These are phyloP conservation scores for Oryza nivara DNA, from an alignment of 176 grass and related monocot genomes.

Conservation along the genomic window DNA sequence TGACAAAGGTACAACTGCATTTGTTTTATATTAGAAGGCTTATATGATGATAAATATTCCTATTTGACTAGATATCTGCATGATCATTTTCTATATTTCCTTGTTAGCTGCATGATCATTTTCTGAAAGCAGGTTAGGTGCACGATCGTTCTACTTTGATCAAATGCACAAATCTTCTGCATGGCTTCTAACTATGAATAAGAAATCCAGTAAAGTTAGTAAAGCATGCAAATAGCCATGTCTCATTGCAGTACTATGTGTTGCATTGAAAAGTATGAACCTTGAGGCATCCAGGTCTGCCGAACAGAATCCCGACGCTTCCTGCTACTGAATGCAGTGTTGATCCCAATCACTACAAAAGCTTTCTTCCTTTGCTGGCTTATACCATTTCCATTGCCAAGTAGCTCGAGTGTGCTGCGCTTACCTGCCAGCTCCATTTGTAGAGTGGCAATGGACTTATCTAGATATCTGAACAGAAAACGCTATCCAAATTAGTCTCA, in stretches of 20 bases:
- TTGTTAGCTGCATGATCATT: neutral
- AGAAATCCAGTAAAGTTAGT: neutral
- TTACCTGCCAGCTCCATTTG: constrained; percentile 91
- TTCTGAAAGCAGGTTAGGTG: neutral
- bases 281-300: constrained; percentile 95
- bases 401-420: constrained; percentile 70
- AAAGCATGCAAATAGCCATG: neutral
- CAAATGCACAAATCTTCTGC: constrained; percentile 15
- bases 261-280: constrained; percentile 41
- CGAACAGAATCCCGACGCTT: constrained; percentile 94
- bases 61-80: neutral
- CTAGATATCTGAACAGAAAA: constrained; percentile 61
- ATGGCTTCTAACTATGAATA: constrained; percentile 30
- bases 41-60: neutral
- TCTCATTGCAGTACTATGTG: neutral
- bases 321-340: constrained; percentile 94
- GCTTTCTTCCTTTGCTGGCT: constrained; percentile 61
- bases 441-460: constrained; percentile 81
- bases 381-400: constrained; percentile 32
- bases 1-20: neutral
- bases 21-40: neutral
- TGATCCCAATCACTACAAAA: constrained; percentile 85
- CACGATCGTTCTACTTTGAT: neutral
- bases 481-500: constrained; percentile 27
- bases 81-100: neutral